phyloP scores from a whole-genome alignment of 164 flowering plant species.

The Annona squamosa region DNA sequence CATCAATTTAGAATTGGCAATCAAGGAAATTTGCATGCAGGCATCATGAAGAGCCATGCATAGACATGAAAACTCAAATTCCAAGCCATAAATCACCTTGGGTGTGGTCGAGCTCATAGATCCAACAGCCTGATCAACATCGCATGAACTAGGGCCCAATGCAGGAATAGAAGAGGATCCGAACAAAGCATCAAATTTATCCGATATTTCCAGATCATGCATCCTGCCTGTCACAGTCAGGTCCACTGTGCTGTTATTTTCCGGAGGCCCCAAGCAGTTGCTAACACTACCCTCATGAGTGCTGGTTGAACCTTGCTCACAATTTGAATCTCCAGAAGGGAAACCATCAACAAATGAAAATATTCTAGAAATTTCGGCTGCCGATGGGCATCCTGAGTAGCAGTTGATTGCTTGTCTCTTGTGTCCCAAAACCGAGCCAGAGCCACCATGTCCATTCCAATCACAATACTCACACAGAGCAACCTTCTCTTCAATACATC shows the following conservation, averaged over 20 bases:
- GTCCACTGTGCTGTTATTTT: constrained; percentile 23
- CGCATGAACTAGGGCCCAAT: constrained; percentile 18
- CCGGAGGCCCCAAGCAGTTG: constrained; percentile 24
- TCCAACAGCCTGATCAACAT: constrained; percentile 26
- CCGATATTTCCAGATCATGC: constrained; percentile 17
- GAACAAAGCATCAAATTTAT: constrained; percentile 34
- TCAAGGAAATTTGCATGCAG: background rate
- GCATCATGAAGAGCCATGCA: background rate
- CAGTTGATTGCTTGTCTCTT: constrained; percentile 61
- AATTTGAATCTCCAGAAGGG: constrained; percentile 43
- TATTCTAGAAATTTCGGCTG: constrained; percentile 62
- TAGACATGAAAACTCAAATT: constrained; percentile 1
- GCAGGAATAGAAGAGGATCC: constrained; percentile 41
- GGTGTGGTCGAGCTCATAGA: constrained; percentile 25
- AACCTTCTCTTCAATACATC: constrained; percentile 62
- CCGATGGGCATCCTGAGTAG: constrained; percentile 90
- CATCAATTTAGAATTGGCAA: background rate
- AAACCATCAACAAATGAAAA: constrained; percentile 64
- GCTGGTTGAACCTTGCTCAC: constrained; percentile 70
- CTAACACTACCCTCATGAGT: constrained; percentile 34
- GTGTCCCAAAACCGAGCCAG: constrained; percentile 36
- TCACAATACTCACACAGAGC: constrained; percentile 92
- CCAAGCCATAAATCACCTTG: constrained; percentile 35
- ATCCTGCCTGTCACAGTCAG: constrained; percentile 13
- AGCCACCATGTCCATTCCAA: constrained; percentile 49